Base-by-base conservation (phyloP, 2,329 filamentous ascomycete genomes). In the Neofusicoccum laricinum region DNA sequence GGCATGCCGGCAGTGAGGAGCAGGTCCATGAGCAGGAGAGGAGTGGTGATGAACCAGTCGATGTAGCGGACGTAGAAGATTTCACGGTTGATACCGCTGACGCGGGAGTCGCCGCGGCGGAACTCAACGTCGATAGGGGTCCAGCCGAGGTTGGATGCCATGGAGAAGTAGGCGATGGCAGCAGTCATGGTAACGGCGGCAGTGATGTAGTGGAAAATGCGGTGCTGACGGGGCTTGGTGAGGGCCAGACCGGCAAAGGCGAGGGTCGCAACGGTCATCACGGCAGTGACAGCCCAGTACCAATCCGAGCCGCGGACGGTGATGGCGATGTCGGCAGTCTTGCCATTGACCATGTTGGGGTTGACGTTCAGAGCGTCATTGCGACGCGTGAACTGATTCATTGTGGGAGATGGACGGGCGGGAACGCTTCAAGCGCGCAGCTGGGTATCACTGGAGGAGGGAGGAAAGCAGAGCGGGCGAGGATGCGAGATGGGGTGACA, bases 31-130 rank as follows among this genome's bases (percentile, higher is more conserved):
- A 90, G 80, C 6, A 91, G 77, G 1, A 90, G 78, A 7, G 88
- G 87, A 1, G 86, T 89, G 1, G 87, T 90, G 67, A 89, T 80
- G 73, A 82, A 76, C 85, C 85, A 88, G 69, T 88, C 86, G 66
- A 89, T 85, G 74, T 89, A 89, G 48, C 87, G 81, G 43, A 86
- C 86, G 68, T 88, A 90, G 75, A 88, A 90, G 71, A 90, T 85
- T 71, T 88, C 84, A 46, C 89, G 84, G 55, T 83, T 85, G 1
- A 76, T 72, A 5, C 85, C 85, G 2, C 74, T 66, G 2, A 85
- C 80, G 4, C 80, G 78, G 14, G 78, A 75, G 61, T 78, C 72
- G 64, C 66, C 75, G 59, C 81, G 79, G 1, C 75, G 76, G 68
- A 84, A 90, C 70, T 91, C 84, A 43, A 87, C 87, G n/a, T 78